A percentile compares a stretch with the other conserved stretches of the same genome.
Evolutionary conservation across 2,329 filamentous ascomycete genomes (phyloP).

Genomic region (Annulohypoxylon truncatum): DNA sequence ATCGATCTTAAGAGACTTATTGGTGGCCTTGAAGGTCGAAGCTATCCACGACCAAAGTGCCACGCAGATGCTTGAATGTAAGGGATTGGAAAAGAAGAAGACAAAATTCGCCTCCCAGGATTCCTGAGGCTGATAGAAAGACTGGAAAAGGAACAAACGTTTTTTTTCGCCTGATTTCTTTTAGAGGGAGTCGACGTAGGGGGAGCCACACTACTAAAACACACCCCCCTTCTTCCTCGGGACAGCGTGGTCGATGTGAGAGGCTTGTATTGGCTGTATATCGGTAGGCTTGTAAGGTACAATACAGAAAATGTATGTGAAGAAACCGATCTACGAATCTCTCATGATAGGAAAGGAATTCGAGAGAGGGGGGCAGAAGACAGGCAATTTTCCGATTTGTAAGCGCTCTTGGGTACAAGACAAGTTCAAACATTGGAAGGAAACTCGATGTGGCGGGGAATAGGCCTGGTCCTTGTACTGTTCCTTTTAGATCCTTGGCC

Average conservation of each 20-base stretch:
- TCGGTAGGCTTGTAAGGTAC: neutral
- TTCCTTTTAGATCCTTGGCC: neutral
- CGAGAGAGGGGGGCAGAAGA: conserved; percentile 48
- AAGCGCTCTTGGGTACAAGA: conserved; percentile 41
- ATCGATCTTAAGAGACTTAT: conserved; percentile 5
- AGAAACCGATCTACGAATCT: conserved; percentile 29
- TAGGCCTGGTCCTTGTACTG: conserved; percentile 14
- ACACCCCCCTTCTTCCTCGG: conserved; percentile 33
- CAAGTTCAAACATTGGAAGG: conserved; percentile 24
- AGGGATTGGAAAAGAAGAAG: conserved; percentile 6
- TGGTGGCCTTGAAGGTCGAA: conserved; percentile 15
- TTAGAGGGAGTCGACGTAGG: conserved; percentile 34
- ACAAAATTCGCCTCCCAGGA: conserved; percentile 37
- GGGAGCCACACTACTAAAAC: conserved; percentile 31
- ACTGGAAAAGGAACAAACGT: conserved; percentile 38
- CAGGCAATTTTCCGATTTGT: conserved; percentile 50
- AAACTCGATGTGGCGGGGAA: conserved; percentile 29
- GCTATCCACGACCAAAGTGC: conserved; percentile 26
- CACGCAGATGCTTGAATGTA: conserved; percentile 21
- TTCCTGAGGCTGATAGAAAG: conserved; percentile 33
- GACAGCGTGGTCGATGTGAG: conserved; percentile 40
- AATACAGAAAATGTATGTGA: conserved; percentile 22
- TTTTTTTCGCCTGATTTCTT: conserved; percentile 38
- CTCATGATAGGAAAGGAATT: conserved; percentile 46
- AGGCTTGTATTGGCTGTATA: conserved; percentile 18